phyloP scores from a whole-genome alignment of 169 alveolate genomes.

The Plasmodium gonderi region DNA sequence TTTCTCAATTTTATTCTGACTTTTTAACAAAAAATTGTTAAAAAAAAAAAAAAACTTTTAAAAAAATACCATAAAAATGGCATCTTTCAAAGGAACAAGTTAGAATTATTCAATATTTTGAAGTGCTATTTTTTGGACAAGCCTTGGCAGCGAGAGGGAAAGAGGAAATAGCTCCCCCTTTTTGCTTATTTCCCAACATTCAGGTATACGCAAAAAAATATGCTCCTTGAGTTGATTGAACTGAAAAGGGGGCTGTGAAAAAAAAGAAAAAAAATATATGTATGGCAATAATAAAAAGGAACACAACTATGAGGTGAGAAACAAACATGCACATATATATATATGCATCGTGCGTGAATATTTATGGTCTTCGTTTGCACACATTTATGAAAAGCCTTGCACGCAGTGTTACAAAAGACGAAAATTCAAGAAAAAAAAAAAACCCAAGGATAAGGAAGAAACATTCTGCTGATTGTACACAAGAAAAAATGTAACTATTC shows the following conservation, averaged over 20 bases:
- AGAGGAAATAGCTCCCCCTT: background rate
- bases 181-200: constrained; percentile 2
- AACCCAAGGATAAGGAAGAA: background rate
- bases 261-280: background rate
- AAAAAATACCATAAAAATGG: background rate
- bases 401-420: background rate
- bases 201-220: background rate
- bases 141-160: background rate
- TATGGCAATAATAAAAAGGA: background rate
- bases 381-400: background rate
- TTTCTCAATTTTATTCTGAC: constrained; percentile 9
- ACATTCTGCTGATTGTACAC: background rate
- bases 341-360: too few relatives aligned
- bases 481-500: background rate
- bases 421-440: background rate
- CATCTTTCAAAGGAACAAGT: background rate
- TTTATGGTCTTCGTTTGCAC: background rate
- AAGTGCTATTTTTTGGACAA: background rate
- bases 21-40: constrained; percentile 13
- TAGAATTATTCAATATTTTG: constrained; percentile 10
- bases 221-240: background rate
- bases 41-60: background rate
- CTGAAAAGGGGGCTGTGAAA: background rate
- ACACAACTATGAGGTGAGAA: background rate
- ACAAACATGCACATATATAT: too few relatives aligned